Percentiles rank a stretch among this genome's conserved stretches.
These are phyloP conservation scores for grape (Vitis vinifera) DNA, from an alignment of 164 flowering plant genomes.

Conservation along the genomic window DNA sequence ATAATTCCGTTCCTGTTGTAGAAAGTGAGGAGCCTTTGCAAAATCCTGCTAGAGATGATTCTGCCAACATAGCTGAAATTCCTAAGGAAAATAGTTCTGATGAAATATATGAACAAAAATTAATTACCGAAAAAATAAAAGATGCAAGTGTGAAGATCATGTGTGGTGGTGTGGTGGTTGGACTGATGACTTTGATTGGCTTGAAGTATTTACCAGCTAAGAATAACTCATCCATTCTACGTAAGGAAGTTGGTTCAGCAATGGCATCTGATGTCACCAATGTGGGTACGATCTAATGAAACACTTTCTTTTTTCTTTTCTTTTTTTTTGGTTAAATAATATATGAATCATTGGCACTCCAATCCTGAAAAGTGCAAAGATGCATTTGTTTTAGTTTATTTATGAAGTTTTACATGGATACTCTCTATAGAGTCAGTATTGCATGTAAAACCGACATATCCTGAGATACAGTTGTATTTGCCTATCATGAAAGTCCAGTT, in stretches of 20 bases:
- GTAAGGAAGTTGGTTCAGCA: constrained; percentile 48
- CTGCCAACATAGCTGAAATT: constrained; percentile 24
- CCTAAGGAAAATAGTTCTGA: constrained; percentile 26
- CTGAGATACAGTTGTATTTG: not conserved
- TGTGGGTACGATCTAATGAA: constrained; percentile 55
- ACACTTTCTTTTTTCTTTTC: too few relatives aligned
- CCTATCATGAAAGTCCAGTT: not conserved
- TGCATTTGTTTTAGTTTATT: not conserved
- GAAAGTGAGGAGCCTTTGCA: constrained; percentile 30
- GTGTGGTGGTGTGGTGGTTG: constrained; percentile 76
- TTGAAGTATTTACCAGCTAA: constrained; percentile 55
- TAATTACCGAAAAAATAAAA: constrained; percentile 64
- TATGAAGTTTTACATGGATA: not conserved
- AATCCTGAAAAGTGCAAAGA: not conserved
- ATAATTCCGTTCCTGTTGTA: constrained; percentile 16
- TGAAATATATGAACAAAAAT: constrained; percentile 41
- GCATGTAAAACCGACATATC: not conserved
- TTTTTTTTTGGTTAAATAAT: too few relatives aligned
- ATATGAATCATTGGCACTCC: not conserved
- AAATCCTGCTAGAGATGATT: constrained; percentile 27
- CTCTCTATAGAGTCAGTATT: not conserved
- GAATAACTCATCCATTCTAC: constrained; percentile 27
- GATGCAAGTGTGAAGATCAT: constrained; percentile 77
- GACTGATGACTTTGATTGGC: constrained; percentile 59
- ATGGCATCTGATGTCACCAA: constrained; percentile 58